Percentiles rank a stretch among this genome's conserved stretches.
Evolutionary conservation across 1,139 yeast genomes (phyloP).

Genomic region (Candida tunisiensis): DNA sequence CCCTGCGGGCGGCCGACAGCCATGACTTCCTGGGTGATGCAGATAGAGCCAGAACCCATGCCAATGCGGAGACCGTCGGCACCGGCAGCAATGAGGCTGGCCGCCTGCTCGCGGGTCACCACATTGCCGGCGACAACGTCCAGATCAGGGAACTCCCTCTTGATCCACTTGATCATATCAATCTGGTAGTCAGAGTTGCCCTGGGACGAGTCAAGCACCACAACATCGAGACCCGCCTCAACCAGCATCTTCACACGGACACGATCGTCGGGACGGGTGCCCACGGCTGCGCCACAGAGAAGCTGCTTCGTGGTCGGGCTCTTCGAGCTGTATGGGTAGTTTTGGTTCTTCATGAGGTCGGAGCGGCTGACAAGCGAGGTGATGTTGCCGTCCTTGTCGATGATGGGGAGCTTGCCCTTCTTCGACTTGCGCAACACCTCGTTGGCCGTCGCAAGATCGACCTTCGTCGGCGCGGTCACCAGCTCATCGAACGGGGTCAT

Average conservation of each 20-base stretch:
- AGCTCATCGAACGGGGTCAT: conserved; percentile 77
- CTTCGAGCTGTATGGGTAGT: conserved; percentile 90
- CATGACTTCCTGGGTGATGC: conserved; percentile 99
- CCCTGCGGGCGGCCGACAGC: conserved; percentile 99
- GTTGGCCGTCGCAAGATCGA: conserved; percentile 74
- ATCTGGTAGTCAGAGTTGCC: conserved; percentile 94
- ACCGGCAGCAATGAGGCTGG: conserved; percentile 86
- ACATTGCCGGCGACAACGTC: conserved; percentile 97
- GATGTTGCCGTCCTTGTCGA: conserved; percentile 60
- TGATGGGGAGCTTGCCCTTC: conserved; percentile 94
- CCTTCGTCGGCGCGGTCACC: conserved; percentile 64
- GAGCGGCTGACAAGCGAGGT: conserved; percentile 87
- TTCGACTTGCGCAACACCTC: conserved; percentile 80
- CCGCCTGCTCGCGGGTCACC: conserved; percentile 98
- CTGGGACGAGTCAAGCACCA: conserved; percentile 88
- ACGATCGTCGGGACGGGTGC: conserved; percentile 82
- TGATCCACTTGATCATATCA: conserved; percentile 86
- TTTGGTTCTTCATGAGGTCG: conserved; percentile 90
- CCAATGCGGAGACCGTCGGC: conserved; percentile 98
- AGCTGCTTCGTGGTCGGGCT: conserved; percentile 86
- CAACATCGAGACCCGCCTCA: conserved; percentile 96
- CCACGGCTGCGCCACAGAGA: conserved; percentile 97
- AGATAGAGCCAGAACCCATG: conserved; percentile 99
- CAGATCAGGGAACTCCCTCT: conserved; percentile 58
- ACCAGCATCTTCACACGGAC: conserved; percentile 72